phyloP scores from a whole-genome alignment of 306 rosid species.

The Cicer arietinum region DNA sequence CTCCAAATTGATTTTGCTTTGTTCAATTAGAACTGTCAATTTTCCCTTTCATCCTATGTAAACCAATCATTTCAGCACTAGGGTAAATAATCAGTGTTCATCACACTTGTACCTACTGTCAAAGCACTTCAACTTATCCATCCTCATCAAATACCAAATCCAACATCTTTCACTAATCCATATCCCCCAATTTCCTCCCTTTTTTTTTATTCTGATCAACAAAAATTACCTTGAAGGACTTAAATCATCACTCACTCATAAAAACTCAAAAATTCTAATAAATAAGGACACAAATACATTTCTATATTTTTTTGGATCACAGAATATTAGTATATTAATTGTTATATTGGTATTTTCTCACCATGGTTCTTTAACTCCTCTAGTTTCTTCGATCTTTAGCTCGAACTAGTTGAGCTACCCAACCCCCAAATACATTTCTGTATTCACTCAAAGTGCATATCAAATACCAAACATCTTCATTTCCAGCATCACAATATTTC shows the following conservation, averaged over 20 bases:
- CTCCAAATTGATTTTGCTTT: neutral
- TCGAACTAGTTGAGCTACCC: no score
- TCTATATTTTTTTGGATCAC: neutral
- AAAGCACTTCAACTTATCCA: conserved; percentile 1
- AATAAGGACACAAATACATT: neutral
- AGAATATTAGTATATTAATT: no score
- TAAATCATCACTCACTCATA: neutral
- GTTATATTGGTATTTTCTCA: no score
- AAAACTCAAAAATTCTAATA: conserved; percentile 22
- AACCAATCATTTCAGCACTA: neutral
- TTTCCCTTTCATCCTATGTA: neutral
- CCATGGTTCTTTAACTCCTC: no score
- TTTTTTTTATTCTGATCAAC: neutral
- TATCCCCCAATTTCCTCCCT: neutral
- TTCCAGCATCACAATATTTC: neutral
- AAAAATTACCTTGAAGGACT: conserved; percentile 6
- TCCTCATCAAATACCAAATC: conserved; percentile 17
- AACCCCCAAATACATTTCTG: neutral
- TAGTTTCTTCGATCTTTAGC: no score
- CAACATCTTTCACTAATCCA: neutral
- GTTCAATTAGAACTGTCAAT: neutral
- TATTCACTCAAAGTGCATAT: neutral
- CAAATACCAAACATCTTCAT: conserved; percentile 3
- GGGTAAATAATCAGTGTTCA: conserved; percentile 17
- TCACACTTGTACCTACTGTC: conserved; percentile 8